These are phyloP conservation scores for Backusella circina DNA, from an alignment of 192 early-diverging fungal species.

Conservation along the genomic window DNA sequence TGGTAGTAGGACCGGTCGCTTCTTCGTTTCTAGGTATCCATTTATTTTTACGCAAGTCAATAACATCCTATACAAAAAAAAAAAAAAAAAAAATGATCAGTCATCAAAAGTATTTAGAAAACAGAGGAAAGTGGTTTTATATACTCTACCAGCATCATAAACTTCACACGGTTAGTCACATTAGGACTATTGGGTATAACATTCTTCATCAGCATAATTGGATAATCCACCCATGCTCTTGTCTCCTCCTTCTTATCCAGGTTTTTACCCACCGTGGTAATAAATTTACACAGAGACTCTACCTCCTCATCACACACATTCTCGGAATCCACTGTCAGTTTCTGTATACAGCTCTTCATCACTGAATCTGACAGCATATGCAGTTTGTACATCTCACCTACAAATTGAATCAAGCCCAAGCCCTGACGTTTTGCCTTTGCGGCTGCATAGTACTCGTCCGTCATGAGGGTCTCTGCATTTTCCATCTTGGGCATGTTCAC, in stretches of 20 bases:
- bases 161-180: constrained; percentile 84
- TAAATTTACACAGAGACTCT: constrained; percentile 88
- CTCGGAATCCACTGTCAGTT: constrained; percentile 66
- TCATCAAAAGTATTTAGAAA: too few species aligned
- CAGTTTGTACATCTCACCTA: constrained; percentile 93
- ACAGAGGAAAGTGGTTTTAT: background rate
- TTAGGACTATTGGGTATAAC: constrained; percentile 68
- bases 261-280: constrained; percentile 84
- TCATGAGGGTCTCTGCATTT: constrained; percentile 60
- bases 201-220: constrained; percentile 73
- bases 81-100: background rate
- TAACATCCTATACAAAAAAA: constrained; percentile 40
- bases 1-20: constrained; percentile 78
- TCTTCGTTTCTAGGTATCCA: constrained; percentile 69
- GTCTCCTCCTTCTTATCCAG: constrained; percentile 63
- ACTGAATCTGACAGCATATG: constrained; percentile 91
- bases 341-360: constrained; percentile 88
- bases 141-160: constrained; percentile 63
- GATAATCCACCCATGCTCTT: constrained; percentile 69
- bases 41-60: constrained; percentile 56
- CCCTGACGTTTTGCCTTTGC: constrained; percentile 92
- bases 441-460: constrained; percentile 80
- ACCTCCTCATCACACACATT: constrained; percentile 93
- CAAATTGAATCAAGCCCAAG: constrained; percentile 91
- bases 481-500: constrained; percentile 68